Conservation (phyloP, 768 basidiomycete genomes). For the Tylopilus subfusipes region DNA sequence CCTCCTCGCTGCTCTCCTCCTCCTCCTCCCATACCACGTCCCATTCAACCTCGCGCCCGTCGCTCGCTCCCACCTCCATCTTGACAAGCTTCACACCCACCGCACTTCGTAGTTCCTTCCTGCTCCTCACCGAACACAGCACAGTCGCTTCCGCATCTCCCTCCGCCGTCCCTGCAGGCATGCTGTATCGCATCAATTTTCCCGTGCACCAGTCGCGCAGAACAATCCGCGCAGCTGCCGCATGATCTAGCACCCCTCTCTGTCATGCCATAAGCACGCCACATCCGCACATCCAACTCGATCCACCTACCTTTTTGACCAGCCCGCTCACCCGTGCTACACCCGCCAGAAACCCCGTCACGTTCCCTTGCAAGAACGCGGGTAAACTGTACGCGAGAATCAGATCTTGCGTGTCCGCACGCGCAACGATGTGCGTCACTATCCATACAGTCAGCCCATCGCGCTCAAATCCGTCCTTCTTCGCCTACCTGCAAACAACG, state of each 20-base stretch:
- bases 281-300: background rate
- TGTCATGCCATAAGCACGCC: conserved; percentile 30
- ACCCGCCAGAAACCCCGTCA: conserved; percentile 68
- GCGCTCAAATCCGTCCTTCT: background rate
- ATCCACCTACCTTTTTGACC: conserved; percentile 63
- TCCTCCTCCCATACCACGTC: conserved; percentile 37
- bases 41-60: conserved; percentile 41
- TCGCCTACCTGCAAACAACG: conserved; percentile 60
- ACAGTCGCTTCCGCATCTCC: conserved; percentile 54
- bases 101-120: conserved; percentile 66
- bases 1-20: conserved; percentile 37
- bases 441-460: conserved; percentile 14
- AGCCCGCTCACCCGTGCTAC: conserved; percentile 73
- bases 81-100: conserved; percentile 54
- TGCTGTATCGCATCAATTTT: conserved; percentile 69
- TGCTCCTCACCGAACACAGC: conserved; percentile 44
- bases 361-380: conserved; percentile 67
- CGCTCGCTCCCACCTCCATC: conserved; percentile 39
- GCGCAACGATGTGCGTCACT: conserved; percentile 69
- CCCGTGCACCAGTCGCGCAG: conserved; percentile 83
- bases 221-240: conserved; percentile 71
- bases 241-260: conserved; percentile 70
- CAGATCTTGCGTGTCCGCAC: conserved; percentile 73
- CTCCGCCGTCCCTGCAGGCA: conserved; percentile 29
- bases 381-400: conserved; percentile 88